These are phyloP conservation scores for Neofusicoccum umdonicola DNA, from an alignment of 2,329 filamentous ascomycete species.

Conservation along the genomic window DNA sequence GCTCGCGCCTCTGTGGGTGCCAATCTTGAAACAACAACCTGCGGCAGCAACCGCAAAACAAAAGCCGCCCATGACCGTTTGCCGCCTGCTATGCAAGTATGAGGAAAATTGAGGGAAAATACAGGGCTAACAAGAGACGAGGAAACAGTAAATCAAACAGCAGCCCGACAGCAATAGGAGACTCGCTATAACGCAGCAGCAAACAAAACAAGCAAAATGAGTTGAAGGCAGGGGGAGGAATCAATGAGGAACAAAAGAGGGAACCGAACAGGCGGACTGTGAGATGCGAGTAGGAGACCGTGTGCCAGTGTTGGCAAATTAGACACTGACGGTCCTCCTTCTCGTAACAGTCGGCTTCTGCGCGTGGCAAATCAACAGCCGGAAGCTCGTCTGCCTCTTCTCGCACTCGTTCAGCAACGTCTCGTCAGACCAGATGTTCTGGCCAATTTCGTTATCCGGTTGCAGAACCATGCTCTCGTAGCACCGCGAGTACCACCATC, in stretches of 20 bases:
- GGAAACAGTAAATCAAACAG: background rate
- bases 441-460: constrained; percentile 34
- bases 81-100: background rate
- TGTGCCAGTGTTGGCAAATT: constrained; percentile 20
- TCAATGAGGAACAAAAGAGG: background rate
- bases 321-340: constrained; percentile 51
- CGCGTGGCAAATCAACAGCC: constrained; percentile 87
- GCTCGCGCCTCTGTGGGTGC: background rate
- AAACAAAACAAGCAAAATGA: background rate
- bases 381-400: constrained; percentile 80
- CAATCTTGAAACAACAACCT: constrained; percentile 4
- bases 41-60: background rate
- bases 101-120: background rate
- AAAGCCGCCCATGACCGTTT: constrained; percentile 1
- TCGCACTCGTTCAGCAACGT: constrained; percentile 80
- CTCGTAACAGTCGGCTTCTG: constrained; percentile 64
- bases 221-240: background rate
- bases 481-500: constrained; percentile 95
- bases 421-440: constrained; percentile 76
- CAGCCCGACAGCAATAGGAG: background rate
- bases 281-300: background rate
- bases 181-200: constrained; percentile 9
- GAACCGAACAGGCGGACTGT: background rate
- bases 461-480: constrained; percentile 61
- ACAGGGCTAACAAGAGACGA: background rate